phyloP scores from a whole-genome alignment of 2,329 filamentous ascomycete genomes.

The Hansfordia pulvinata region DNA sequence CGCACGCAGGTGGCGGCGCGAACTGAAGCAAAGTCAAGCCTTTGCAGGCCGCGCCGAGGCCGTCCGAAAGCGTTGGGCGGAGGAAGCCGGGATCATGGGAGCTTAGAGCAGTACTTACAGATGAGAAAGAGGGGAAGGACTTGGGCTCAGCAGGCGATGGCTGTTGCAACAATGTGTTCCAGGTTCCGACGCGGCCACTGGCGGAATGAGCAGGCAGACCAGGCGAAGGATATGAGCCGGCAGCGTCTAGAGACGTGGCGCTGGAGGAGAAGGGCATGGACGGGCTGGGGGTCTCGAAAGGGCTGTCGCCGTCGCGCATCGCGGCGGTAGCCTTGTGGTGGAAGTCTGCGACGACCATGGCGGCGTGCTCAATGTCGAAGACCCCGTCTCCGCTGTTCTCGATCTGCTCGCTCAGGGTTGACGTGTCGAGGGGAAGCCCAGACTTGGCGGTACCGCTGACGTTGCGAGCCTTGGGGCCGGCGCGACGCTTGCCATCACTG shows the following conservation, averaged over 20 bases:
- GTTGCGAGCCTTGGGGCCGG: constrained; percentile 53
- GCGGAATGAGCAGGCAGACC: constrained; percentile 77
- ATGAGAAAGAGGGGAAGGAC: constrained; percentile 55
- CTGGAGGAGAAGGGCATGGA: constrained; percentile 62
- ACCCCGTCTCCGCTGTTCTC: constrained; percentile 81
- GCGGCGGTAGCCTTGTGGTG: constrained; percentile 82
- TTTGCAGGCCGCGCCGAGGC: too few relatives aligned
- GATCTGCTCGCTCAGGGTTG: constrained; percentile 73
- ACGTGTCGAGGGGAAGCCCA: constrained; percentile 68
- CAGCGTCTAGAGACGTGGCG: constrained; percentile 56
- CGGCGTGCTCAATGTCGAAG: constrained; percentile 92
- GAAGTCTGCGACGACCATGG: constrained; percentile 96
- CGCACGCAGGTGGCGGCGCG: too few relatives aligned
- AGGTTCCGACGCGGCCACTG: constrained; percentile 64
- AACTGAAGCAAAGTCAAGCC: too few relatives aligned
- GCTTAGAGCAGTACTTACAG: constrained; percentile 30
- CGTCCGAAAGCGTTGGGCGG: too few relatives aligned
- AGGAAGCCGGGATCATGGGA: constrained; percentile 43
- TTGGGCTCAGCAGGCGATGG: constrained; percentile 62
- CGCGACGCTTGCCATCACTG: constrained; percentile 83
- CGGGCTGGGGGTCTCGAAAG: constrained; percentile 41
- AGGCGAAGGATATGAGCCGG: constrained; percentile 63
- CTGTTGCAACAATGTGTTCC: constrained; percentile 70
- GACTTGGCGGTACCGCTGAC: constrained; percentile 59
- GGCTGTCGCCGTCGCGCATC: constrained; percentile 43